Percentiles rank a stretch among this genome's conserved stretches.
phyloP scores from a whole-genome alignment of 2,329 filamentous ascomycete genomes.

The Microcyclosporella mali region DNA sequence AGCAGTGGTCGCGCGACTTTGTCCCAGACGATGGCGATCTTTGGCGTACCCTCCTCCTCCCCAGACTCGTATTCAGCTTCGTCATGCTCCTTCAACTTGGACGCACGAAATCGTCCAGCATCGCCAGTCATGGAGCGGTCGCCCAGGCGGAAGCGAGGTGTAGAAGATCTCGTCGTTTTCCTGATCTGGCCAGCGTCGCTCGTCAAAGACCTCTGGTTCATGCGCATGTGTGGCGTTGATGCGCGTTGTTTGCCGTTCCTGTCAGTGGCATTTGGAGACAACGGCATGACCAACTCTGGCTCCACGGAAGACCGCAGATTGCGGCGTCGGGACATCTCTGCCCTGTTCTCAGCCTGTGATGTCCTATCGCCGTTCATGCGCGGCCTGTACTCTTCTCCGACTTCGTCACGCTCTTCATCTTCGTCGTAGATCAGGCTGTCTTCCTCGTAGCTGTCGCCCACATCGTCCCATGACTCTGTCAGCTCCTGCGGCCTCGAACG shows the following conservation, averaged over 20 bases:
- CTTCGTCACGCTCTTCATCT: slow-evolving; percentile 25
- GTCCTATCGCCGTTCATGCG: slow-evolving; percentile 13
- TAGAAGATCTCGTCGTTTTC: slow-evolving; percentile 20
- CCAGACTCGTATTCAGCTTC: slow-evolving; percentile 23
- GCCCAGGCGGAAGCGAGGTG: slow-evolving; percentile 20
- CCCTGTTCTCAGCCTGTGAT: slow-evolving; percentile 3
- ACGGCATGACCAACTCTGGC: slow-evolving; percentile 41
- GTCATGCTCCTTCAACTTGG: slow-evolving; percentile 16
- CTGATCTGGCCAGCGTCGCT: slow-evolving; percentile 25
- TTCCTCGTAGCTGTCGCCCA: slow-evolving; percentile 23
- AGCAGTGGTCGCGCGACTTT: slow-evolving; percentile 33
- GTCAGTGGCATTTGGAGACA: slow-evolving; percentile 24
- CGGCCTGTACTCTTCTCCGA: slow-evolving; percentile 20
- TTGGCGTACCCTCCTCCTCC: slow-evolving; percentile 12
- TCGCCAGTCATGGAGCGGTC: slow-evolving; percentile 30
- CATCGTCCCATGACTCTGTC: slow-evolving; percentile 32
- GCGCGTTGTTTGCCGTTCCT: slow-evolving; percentile 11
- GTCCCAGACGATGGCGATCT: slow-evolving; percentile 25
- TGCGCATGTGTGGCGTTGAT: slow-evolving; percentile 24
- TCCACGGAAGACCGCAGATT: slow-evolving; percentile 26
- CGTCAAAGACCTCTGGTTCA: slow-evolving; percentile 27
- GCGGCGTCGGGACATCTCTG: slow-evolving; percentile 15
- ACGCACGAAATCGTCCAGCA: slow-evolving; percentile 17
- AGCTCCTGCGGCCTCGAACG: slow-evolving; percentile 13
- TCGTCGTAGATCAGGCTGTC: slow-evolving; percentile 21